Base-by-base conservation (phyloP, 495 filamentous ascomycete species). In the Trichoderma orchidacearum region DNA sequence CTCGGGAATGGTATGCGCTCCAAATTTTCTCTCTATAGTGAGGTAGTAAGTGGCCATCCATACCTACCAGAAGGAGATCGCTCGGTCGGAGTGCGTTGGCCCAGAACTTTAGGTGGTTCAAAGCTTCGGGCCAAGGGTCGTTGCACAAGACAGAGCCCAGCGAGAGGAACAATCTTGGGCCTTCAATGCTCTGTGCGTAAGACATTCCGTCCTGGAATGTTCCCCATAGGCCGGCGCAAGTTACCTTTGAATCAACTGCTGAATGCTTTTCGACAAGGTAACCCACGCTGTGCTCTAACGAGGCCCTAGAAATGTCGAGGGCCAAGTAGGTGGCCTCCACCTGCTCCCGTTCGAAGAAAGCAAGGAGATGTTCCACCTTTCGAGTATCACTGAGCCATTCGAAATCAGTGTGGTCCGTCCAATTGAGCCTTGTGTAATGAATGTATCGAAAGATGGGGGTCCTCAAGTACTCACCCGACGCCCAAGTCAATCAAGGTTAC, bases 71-170 rank as follows among this genome's bases (percentile, higher is more conserved):
- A 30, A 52, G 28, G 21, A 57, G 30, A 18, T 57, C 56, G 18
- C 27, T 31, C 9, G 56, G 56, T 9, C 56, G 45, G 28, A 57
- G 30, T 12, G 35, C 51, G 6, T 18, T n/a, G 29, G 34, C 56
- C 45, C 45, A 51, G 17, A 23, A 18, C 29, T 13, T 28, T 3
- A 57, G 18, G 18, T 51, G 32, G 18, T 35, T 35, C 30, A 35
- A 12, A 1, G 56, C 56, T 17, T 32, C 45, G 1, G 41, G 17
- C 41, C 45, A 57, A 13, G 29, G 18, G 30, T 50, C 56, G 56
- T 57, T 57, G 56, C 45, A 57, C 13, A 57, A 45, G 0, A 57
- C 56, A 5, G 56, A 57, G 45, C 56, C 56, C 8, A 57, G 30
- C 1, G 56, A 57, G 15, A 57, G 48, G 8, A 57, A 50, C 2